Conservation (phyloP, 2,329 filamentous ascomycete species). For the Alternaria gansuensis region DNA sequence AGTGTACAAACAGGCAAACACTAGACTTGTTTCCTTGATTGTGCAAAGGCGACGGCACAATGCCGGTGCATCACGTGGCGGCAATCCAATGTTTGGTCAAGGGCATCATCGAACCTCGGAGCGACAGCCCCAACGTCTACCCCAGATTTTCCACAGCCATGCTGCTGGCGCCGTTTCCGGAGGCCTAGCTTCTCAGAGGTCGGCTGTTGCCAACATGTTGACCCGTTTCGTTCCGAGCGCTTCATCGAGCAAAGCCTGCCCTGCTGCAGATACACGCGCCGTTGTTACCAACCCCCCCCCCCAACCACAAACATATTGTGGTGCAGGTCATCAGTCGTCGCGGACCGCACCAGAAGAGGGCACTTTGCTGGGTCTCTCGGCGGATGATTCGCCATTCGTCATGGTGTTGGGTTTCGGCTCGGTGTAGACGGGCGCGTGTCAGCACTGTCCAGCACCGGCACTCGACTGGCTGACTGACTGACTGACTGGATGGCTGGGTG, state of each 20-base stretch:
- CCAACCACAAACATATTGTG: constrained; percentile 24
- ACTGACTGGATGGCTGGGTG: background rate
- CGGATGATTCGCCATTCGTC: background rate
- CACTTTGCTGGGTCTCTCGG: background rate
- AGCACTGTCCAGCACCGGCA: constrained; percentile 18
- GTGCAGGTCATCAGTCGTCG: constrained; percentile 31
- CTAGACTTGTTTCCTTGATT: background rate
- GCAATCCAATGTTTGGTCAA: background rate
- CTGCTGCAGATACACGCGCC: constrained; percentile 48
- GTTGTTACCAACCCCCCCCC: constrained; percentile 33
- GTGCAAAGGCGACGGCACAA: background rate
- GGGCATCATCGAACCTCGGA: constrained; percentile 32
- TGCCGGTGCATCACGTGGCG: background rate
- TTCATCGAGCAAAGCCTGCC: constrained; percentile 30
- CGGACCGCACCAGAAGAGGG: constrained; percentile 17
- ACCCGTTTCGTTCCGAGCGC: constrained; percentile 32
- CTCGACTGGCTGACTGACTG: constrained; percentile 6
- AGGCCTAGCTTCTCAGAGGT: constrained; percentile 37
- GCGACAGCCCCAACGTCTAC: constrained; percentile 27
- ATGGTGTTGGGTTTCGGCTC: constrained; percentile 9
- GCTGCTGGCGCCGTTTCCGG: constrained; percentile 34
- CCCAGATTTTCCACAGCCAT: constrained; percentile 44
- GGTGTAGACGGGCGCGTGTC: constrained; percentile 10
- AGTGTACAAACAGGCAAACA: constrained; percentile 17
- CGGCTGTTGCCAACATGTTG: constrained; percentile 23